Conservation (phyloP, 768 basidiomycete genomes). For the Termitomyces sp. region DNA sequence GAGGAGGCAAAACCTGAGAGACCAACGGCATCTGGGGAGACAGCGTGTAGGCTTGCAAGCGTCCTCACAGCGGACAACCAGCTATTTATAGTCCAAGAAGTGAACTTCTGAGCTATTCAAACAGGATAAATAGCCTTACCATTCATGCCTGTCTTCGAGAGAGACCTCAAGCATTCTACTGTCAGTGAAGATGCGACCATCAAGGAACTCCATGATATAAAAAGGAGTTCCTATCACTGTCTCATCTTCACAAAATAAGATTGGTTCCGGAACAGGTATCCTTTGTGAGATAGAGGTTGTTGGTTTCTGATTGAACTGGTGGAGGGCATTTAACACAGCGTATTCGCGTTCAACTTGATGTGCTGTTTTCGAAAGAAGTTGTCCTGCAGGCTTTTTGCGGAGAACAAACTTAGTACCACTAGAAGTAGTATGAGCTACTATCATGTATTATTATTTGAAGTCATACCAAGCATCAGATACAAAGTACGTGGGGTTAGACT, state of each 20-base stretch:
- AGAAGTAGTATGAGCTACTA: neutral
- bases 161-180: conserved; percentile 66
- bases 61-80: conserved; percentile 75
- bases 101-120: neutral
- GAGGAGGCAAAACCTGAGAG: conserved; percentile 67
- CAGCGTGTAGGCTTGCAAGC: conserved; percentile 61
- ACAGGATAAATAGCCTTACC: conserved; percentile 34
- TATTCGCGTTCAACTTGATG: conserved; percentile 97
- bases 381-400: conserved; percentile 89
- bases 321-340: conserved; percentile 70
- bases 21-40: conserved; percentile 62
- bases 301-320: conserved; percentile 61
- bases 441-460: neutral
- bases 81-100: conserved; percentile 36
- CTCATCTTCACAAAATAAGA: conserved; percentile 75
- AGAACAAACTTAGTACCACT: conserved; percentile 71
- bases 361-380: conserved; percentile 84
- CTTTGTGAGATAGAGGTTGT: conserved; percentile 42
- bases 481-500: conserved; percentile 98
- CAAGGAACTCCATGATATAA: conserved; percentile 95
- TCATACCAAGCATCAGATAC: conserved; percentile 70
- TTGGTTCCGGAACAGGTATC: conserved; percentile 85
- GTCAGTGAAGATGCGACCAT: conserved; percentile 93
- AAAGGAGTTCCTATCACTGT: conserved; percentile 83
- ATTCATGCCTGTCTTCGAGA: conserved; percentile 58